These are phyloP conservation scores for Wickerhamomyces hampshirensis DNA, from an alignment of 805 yeast genomes.

Conservation along the genomic window DNA sequence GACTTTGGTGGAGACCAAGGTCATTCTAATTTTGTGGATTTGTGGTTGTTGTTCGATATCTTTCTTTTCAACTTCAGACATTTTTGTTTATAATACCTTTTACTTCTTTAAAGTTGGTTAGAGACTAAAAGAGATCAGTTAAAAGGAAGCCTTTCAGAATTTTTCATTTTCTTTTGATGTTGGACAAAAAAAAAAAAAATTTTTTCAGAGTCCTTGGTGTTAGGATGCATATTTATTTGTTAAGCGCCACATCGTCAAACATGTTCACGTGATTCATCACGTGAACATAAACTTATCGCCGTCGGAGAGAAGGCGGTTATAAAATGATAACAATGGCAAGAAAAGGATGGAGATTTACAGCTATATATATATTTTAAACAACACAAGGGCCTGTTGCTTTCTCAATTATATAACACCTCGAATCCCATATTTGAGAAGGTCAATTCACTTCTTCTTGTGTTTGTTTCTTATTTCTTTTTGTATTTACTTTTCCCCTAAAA, in stretches of 20 bases:
- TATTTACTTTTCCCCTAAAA: no score
- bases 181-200: conserved; percentile 4
- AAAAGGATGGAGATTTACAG: no score
- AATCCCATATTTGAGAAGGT: no score
- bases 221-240: conserved; percentile 6
- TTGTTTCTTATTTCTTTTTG: no score
- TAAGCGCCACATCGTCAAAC: neutral
- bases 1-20: conserved; percentile 98
- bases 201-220: conserved; percentile 22
- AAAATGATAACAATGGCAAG: no score
- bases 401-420: no score
- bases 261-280: neutral
- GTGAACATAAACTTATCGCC: no score
- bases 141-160: conserved; percentile 1
- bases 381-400: no score
- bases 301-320: no score
- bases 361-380: no score
- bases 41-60: conserved; percentile 78
- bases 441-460: no score
- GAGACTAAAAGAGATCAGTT: neutral
- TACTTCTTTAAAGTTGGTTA: conserved; percentile 27
- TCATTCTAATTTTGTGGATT: conserved; percentile 97
- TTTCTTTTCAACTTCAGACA: conserved; percentile 84
- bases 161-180: conserved; percentile 12
- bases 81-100: conserved; percentile 44